Percentiles rank a stretch among this genome's conserved stretches.
These are phyloP conservation scores for Phyllosticta citriasiana DNA, from an alignment of 2,329 filamentous ascomycete species.

Conservation along the genomic window DNA sequence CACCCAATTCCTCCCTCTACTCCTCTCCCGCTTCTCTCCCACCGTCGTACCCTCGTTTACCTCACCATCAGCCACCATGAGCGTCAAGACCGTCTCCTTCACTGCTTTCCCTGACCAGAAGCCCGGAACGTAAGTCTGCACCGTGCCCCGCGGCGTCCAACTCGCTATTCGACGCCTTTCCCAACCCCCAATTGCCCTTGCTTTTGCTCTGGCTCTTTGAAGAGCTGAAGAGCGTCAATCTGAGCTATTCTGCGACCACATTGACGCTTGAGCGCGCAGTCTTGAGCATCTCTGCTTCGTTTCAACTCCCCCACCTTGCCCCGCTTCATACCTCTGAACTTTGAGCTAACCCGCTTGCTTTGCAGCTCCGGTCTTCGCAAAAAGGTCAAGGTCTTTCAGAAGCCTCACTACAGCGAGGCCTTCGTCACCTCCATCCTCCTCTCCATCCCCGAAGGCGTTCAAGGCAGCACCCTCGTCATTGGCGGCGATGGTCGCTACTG, in stretches of 20 bases:
- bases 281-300: not conserved
- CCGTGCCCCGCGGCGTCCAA: not conserved
- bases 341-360: not conserved
- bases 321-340: not conserved
- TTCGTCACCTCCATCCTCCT: conserved; percentile 91
- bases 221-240: not conserved
- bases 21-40: not conserved
- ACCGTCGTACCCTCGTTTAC: not conserved
- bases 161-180: not conserved
- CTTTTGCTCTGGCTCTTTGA: not conserved
- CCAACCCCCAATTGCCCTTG: conserved; percentile 14
- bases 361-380: conserved; percentile 91
- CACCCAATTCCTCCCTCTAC: conserved; percentile 2
- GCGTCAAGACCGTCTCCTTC: conserved; percentile 68
- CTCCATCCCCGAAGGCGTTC: conserved; percentile 87
- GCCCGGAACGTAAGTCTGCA: conserved; percentile 80
- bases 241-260: not conserved
- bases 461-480: conserved; percentile 87
- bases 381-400: conserved; percentile 96
- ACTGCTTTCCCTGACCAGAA: conserved; percentile 92
- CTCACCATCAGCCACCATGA: conserved; percentile 40
- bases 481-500: conserved; percentile 95
- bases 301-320: not conserved
- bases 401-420: conserved; percentile 89
- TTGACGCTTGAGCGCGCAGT: not conserved